Base-by-base conservation (phyloP, 2,329 filamentous ascomycete genomes). In the Stagonosporopsis chrysanthemi region DNA sequence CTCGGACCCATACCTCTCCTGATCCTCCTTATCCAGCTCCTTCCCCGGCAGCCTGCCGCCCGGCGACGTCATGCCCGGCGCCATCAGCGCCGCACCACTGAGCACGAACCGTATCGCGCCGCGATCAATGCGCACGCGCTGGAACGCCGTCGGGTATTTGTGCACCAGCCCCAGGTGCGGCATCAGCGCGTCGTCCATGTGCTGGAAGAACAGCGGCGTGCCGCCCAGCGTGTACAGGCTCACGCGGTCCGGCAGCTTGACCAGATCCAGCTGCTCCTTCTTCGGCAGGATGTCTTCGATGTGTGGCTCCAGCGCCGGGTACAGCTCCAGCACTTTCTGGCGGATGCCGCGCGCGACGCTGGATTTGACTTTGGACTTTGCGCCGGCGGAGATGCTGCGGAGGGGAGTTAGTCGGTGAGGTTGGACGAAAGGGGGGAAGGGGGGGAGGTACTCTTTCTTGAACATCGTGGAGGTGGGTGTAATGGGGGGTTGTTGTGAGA, bases 31-130 rank as follows among this genome's bases (percentile, higher is more conserved):
- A 36, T 75, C 65, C 12, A 66, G 19, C 0, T 63, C 60, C 6
- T 79, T 76, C 61, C 85, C 80, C 0, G 95, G 95, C 69, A 99
- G 78, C 44, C 90, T 78, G 0, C 95, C 95, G 0, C 95, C 95
- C 0, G 87, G 79, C 19, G 88, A 92, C 26, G 95, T 99, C 67
- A 99, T 78, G 0, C 95, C 95, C 0, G 95, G 95, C 1, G 92
- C 94, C 95, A 99, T 99, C 62, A 99, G 88, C 14, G 94, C 92
- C 0, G 95, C 95, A 41, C 95, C 95, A 1, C 88, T 91, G 1
- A 99, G 86, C 24, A 99, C 94, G 79, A 99, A 99, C 60, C 95
- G 91, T 72, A 99, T 98, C 5, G 95, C 95, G 61, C 95, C 95
- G 46, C 95, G 87, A 78, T 99, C 95, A 76, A 98, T 96, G 57